Conservation (phyloP, 345 rosid genomes). For the Geranium brycei region DNA sequence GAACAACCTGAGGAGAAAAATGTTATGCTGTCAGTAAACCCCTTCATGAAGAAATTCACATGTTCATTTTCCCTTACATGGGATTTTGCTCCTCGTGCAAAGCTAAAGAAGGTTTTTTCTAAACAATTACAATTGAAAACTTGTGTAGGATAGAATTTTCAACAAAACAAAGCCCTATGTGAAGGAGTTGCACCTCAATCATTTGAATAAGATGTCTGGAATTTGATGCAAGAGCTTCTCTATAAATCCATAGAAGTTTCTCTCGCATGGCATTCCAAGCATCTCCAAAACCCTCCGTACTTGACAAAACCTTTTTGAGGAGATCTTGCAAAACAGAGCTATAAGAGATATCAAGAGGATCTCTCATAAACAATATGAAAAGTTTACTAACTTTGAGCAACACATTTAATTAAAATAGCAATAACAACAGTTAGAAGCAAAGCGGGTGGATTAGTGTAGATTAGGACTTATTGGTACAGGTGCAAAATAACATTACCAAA, state of each 20-base stretch:
- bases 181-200: slow-evolving; percentile 44
- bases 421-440: slow-evolving; percentile 1
- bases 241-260: slow-evolving; percentile 49
- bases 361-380: neutral
- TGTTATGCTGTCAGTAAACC: neutral
- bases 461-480: no score
- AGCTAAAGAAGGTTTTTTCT: neutral
- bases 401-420: neutral
- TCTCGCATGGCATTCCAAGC: slow-evolving; percentile 46
- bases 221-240: slow-evolving; percentile 63
- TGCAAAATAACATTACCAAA: no score
- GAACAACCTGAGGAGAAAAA: slow-evolving; percentile 46
- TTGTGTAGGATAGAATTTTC: neutral
- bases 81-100: neutral
- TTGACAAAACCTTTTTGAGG: slow-evolving; percentile 51
- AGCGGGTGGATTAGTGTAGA: no score
- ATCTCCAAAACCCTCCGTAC: slow-evolving; percentile 43
- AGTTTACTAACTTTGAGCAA: neutral
- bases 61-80: no score
- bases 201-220: slow-evolving; percentile 46
- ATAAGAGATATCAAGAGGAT: slow-evolving; percentile 21
- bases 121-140: no score
- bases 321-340: slow-evolving; percentile 65
- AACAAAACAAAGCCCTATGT: no score
- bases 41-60: neutral